Evolutionary conservation across 2,329 filamentous ascomycete species (phyloP).

Genomic region (Cladosporium colombiae): DNA sequence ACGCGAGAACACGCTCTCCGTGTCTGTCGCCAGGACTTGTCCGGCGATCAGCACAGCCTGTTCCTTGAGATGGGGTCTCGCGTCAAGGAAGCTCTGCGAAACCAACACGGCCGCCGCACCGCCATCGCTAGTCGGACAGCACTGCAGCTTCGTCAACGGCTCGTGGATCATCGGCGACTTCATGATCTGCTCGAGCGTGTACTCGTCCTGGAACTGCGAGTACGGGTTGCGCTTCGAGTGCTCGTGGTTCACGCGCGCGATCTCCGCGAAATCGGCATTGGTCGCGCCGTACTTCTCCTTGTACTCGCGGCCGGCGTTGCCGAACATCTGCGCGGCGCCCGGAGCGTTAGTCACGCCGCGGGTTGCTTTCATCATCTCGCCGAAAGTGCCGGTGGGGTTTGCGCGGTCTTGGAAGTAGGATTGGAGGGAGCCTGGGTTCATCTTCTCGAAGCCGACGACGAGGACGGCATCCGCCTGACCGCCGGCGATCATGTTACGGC

Average conservation of each 20-base stretch:
- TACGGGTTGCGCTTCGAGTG: constrained; percentile 94
- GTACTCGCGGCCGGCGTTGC: constrained; percentile 90
- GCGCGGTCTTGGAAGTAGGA: constrained; percentile 81
- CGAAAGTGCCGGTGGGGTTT: constrained; percentile 73
- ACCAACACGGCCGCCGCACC: constrained; percentile 86
- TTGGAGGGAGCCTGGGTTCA: constrained; percentile 88
- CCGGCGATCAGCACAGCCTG: constrained; percentile 89
- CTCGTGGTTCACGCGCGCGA: constrained; percentile 86
- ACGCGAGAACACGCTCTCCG: constrained; percentile 73
- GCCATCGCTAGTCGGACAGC: constrained; percentile 94
- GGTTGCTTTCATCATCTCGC: constrained; percentile 79
- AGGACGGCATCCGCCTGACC: constrained; percentile 85
- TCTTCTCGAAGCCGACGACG: constrained; percentile 97
- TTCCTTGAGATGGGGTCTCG: constrained; percentile 74
- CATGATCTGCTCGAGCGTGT: constrained; percentile 80
- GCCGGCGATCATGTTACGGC: constrained; percentile 72
- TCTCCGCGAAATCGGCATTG: constrained; percentile 87
- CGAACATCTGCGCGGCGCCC: constrained; percentile 89
- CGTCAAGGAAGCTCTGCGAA: constrained; percentile 83
- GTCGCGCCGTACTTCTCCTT: constrained; percentile 93
- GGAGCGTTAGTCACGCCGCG: constrained; percentile 80
- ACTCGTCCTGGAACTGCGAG: constrained; percentile 94
- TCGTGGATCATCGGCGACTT: constrained; percentile 75
- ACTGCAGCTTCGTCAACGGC: constrained; percentile 96
- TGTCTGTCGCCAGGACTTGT: constrained; percentile 84